These are phyloP conservation scores for Sphagnurus paluster DNA, from an alignment of 1,284 basidiomycete genomes.

Conservation along the genomic window DNA sequence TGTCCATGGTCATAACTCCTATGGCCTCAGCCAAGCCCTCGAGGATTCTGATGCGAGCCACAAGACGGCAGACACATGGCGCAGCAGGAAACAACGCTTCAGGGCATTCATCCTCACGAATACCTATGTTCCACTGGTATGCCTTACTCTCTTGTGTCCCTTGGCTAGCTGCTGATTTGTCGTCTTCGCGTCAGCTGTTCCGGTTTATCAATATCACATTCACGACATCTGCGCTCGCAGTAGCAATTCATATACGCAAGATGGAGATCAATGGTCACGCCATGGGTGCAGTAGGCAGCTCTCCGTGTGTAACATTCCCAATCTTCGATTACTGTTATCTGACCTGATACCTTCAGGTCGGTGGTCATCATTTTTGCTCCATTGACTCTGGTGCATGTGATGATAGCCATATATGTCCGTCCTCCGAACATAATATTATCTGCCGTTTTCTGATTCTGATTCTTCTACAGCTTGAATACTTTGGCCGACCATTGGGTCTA, in stretches of 20 bases:
- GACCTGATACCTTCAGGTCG: conserved; percentile 63
- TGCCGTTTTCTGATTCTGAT: background rate
- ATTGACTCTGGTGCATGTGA: conserved; percentile 82
- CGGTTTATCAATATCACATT: conserved; percentile 84
- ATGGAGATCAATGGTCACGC: conserved; percentile 53
- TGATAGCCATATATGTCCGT: conserved; percentile 79
- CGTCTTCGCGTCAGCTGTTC: conserved; percentile 62
- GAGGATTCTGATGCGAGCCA: conserved; percentile 33
- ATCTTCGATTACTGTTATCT: background rate
- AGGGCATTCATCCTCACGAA: conserved; percentile 70
- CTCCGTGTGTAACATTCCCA: conserved; percentile 54
- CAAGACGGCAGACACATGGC: conserved; percentile 39
- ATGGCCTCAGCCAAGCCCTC: conserved; percentile 30
- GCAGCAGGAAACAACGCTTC: conserved; percentile 51
- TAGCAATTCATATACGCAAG: conserved; percentile 75
- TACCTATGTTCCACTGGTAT: conserved; percentile 73
- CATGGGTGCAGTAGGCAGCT: conserved; percentile 77
- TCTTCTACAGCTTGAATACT: conserved; percentile 77
- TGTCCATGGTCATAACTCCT: conserved; percentile 27
- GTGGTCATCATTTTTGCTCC: conserved; percentile 88
- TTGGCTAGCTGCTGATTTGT: conserved; percentile 8
- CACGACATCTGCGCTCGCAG: conserved; percentile 76
- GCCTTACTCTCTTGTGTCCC: conserved; percentile 19
- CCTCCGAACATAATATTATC: background rate
- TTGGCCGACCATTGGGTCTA: conserved; percentile 85